Evolutionary conservation across 208 protist genomes (phyloP).

Genomic region (Crithidia expoeki): DNA sequence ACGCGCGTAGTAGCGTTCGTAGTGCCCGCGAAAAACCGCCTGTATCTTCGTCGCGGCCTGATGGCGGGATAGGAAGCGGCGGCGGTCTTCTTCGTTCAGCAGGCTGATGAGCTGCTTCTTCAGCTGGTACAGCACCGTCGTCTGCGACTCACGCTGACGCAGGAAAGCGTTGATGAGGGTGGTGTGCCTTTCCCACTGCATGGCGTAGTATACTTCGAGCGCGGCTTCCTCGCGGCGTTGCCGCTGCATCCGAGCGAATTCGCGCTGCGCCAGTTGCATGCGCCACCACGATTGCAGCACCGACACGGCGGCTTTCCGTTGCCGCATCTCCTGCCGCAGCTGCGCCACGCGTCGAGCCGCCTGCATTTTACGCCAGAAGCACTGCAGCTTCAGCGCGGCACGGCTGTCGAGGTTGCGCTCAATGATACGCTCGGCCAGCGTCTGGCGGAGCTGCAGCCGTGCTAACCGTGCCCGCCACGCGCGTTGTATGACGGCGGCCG

Average conservation of each 20-base stretch:
- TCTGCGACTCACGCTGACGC: constrained; percentile 42
- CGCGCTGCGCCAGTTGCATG: constrained; percentile 43
- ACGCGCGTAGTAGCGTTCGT: constrained; percentile 73
- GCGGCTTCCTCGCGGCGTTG: constrained; percentile 57
- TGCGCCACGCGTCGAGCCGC: constrained; percentile 56
- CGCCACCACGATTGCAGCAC: constrained; percentile 83
- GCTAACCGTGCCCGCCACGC: constrained; percentile 50
- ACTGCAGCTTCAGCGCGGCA: constrained; percentile 78
- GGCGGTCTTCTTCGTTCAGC: constrained; percentile 43
- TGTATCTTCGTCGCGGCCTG: constrained; percentile 74
- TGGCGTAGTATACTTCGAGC: constrained; percentile 59
- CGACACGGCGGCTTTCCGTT: constrained; percentile 32
- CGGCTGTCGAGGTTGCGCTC: constrained; percentile 29
- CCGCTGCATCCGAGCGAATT: constrained; percentile 26
- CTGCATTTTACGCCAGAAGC: constrained; percentile 84
- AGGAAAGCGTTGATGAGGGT: constrained; percentile 60
- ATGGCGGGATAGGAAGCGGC: constrained; percentile 48
- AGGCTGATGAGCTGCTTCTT: constrained; percentile 41
- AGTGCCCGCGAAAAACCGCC: constrained; percentile 75
- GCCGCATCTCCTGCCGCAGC: constrained; percentile 36
- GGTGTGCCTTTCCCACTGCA: constrained; percentile 62
- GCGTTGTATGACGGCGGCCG: constrained; percentile 64
- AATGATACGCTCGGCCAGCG: constrained; percentile 37
- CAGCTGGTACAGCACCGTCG: constrained; percentile 19
- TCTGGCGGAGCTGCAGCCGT: constrained; percentile 39